Conservation (phyloP, 257 asterid species). For the Voacanga thouarsii region DNA sequence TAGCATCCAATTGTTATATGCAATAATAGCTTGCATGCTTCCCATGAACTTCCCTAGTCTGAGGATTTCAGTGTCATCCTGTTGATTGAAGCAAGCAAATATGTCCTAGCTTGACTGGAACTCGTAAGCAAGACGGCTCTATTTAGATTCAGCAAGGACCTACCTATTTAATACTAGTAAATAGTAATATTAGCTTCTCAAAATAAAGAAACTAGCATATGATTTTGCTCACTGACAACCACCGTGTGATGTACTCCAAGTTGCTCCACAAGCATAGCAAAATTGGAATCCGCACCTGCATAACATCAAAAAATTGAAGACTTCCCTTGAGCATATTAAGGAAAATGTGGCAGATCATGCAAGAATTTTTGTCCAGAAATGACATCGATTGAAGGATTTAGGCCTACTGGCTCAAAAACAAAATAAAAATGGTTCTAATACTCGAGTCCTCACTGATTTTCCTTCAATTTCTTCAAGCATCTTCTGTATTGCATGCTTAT, state of each 20-base stretch:
- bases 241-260: slow-evolving; percentile 32
- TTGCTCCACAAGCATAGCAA: slow-evolving; percentile 47
- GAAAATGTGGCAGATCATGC: neutral
- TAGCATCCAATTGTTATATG: too few species aligned
- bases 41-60: too few species aligned
- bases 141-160: neutral
- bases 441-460: too few species aligned
- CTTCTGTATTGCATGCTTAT: too few species aligned
- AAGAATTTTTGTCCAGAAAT: neutral
- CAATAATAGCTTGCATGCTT: too few species aligned
- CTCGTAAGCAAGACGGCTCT: neutral
- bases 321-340: neutral
- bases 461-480: too few species aligned
- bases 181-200: neutral
- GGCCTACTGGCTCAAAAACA: too few species aligned
- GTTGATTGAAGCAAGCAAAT: neutral
- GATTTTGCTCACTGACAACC: slow-evolving; percentile 15
- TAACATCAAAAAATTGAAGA: neutral
- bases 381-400: neutral
- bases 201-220: neutral
- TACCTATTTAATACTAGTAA: neutral
- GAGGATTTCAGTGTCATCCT: too few species aligned
- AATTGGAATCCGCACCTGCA: slow-evolving; percentile 43
- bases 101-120: too few species aligned
- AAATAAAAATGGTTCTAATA: neutral